These are phyloP conservation scores for Verticillium tricorpus DNA, from an alignment of 2,329 filamentous ascomycete genomes.

Conservation along the genomic window DNA sequence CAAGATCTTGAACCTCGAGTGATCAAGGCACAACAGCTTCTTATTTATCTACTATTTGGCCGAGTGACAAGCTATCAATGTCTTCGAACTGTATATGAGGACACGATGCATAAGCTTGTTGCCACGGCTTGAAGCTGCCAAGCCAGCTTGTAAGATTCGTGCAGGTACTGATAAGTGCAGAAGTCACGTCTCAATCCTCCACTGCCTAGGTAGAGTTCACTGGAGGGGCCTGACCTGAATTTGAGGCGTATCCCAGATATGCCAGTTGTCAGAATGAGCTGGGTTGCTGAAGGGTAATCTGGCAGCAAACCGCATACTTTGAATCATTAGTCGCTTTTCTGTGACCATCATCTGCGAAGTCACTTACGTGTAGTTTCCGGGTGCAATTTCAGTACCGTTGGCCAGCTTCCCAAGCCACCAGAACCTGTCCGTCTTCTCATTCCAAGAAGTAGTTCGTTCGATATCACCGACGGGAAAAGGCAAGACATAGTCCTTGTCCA, in stretches of 20 bases:
- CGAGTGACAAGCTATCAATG: too few species aligned
- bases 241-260: conserved; percentile 12
- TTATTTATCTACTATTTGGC: accelerated
- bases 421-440: conserved; percentile 10
- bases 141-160: too few species aligned
- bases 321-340: neutral
- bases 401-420: conserved; percentile 23
- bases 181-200: too few species aligned
- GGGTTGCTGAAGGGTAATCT: conserved; percentile 15
- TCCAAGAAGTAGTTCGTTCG: conserved; percentile 12
- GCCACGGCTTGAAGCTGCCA: too few species aligned
- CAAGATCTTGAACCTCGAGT: too few species aligned
- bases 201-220: neutral
- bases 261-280: conserved; percentile 13
- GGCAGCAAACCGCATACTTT: conserved; percentile 12
- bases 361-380: conserved; percentile 15
- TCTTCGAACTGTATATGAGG: too few species aligned
- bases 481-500: conserved; percentile 18
- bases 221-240: conserved; percentile 9
- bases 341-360: too few species aligned
- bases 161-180: too few species aligned
- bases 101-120: too few species aligned
- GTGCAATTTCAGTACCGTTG: conserved; percentile 19
- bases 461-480: conserved; percentile 16
- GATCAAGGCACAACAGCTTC: too few species aligned